A percentile compares a stretch with the other conserved stretches of the same genome.
phyloP scores from a whole-genome alignment of 108 stramenopile species.

The Bacterosira constricta region DNA sequence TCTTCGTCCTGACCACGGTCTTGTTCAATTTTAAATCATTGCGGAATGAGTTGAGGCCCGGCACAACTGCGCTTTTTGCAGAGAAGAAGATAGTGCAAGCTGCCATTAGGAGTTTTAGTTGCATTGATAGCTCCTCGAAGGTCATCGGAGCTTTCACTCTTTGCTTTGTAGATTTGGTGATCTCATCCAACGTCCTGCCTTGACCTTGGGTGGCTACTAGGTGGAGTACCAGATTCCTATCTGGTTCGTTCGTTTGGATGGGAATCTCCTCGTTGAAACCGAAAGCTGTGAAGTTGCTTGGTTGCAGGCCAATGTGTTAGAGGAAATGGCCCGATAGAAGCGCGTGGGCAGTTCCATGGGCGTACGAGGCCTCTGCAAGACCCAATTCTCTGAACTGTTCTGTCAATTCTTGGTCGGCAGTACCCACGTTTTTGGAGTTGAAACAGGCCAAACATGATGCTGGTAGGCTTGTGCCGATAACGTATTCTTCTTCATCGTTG shows the following conservation, averaged over 20 bases:
- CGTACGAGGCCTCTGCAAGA: not conserved
- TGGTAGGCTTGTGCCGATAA: too few species aligned
- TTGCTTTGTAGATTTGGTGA: not conserved
- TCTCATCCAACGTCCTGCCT: not conserved
- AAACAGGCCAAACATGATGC: not conserved
- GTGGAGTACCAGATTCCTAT: not conserved
- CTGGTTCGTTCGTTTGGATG: not conserved
- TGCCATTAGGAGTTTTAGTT: not conserved
- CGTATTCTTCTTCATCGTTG: not conserved
- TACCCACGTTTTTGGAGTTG: not conserved
- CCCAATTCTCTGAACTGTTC: not conserved
- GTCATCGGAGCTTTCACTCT: not conserved
- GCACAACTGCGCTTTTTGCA: not conserved
- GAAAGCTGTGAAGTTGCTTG: not conserved
- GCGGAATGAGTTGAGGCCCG: not conserved
- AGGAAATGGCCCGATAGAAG: not conserved
- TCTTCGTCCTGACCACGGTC: not conserved
- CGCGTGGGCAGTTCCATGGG: not conserved
- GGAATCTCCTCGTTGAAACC: not conserved
- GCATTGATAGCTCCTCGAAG: not conserved
- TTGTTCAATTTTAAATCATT: not conserved
- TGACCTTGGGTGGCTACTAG: not conserved
- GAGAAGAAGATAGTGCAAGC: not conserved
- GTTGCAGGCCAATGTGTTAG: not conserved
- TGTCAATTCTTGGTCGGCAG: not conserved